Evolutionary conservation across 495 filamentous ascomycete species (phyloP).

Genomic region (Acidomyces sp.): DNA sequence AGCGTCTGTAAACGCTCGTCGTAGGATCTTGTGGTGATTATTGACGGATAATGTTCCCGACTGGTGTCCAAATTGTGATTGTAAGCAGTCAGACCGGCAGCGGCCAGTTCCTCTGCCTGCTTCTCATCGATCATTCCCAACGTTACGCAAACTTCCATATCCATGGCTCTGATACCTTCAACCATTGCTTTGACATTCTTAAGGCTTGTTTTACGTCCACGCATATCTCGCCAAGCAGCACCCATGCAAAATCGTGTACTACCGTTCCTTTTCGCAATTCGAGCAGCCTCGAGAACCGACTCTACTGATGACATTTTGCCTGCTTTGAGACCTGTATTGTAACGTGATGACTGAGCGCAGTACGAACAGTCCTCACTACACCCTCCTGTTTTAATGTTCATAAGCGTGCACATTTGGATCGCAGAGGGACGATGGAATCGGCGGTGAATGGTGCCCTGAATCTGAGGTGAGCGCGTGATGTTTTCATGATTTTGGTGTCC

Average conservation of each 20-base stretch:
- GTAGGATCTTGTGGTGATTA: constrained; percentile 71
- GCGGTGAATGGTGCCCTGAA: constrained; percentile 59
- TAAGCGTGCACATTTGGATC: constrained; percentile 79
- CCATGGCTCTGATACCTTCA: constrained; percentile 58
- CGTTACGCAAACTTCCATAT: constrained; percentile 79
- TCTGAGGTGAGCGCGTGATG: no score
- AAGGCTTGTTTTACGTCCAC: constrained; percentile 64
- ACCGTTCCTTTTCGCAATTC: constrained; percentile 63
- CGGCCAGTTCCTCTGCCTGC: constrained; percentile 65
- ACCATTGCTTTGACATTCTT: constrained; percentile 74
- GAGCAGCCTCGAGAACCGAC: constrained; percentile 60
- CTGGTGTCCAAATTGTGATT: constrained; percentile 84
- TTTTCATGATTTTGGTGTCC: no score
- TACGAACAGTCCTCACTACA: constrained; percentile 82
- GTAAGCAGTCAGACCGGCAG: constrained; percentile 75
- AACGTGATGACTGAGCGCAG: constrained; percentile 72
- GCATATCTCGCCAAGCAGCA: constrained; percentile 84
- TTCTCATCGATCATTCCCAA: constrained; percentile 71
- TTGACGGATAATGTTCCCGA: constrained; percentile 67
- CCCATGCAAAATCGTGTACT: constrained; percentile 87
- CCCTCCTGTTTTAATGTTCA: constrained; percentile 92
- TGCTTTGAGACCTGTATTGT: constrained; percentile 64
- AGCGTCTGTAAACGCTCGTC: constrained; percentile 70
- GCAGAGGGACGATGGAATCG: constrained; percentile 66
- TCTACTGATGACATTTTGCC: constrained; percentile 65